Evolutionary conservation across 305 asterid species (phyloP), one percentile per base, ranked within the genome.

Genomic region (Stenogyne calaminthoides): DNA sequence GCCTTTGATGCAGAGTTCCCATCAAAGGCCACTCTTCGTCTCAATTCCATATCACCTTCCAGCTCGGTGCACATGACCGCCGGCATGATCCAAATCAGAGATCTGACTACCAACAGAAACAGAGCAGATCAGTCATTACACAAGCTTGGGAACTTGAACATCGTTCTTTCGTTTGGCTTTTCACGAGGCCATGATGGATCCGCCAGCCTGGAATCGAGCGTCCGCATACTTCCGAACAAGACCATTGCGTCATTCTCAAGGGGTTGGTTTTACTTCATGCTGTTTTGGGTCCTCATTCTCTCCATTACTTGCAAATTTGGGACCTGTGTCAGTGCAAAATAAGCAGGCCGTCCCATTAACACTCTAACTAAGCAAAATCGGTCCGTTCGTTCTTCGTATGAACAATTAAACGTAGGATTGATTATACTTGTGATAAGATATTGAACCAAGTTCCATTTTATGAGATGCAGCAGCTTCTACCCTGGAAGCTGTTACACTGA

Each of bases 1-100:
- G 97, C 97, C 71, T 69, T 88, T 76, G 97, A 97, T 49, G 75
- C 96, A 7, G 98, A 94, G 76, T 88, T 89, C 18, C 92, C 97
- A 47, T 76, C 90, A 5, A 88, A 93, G 75, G 86, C 81, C 44
- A 81, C 81, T 67, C 85, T 64, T 25, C 87, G 67, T 34, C 80
- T 87, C 82, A 77, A 64, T 78, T 73, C 92, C 8, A 40, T 80
- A 10, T 84, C 86, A 29, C 55, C 98, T 73, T 84, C 97, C 63
- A 86, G 86, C 47, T 81, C 95, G 0, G 88, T 73, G 1, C 93
- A 83, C 40, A 75, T 91, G 19, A 88, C 96, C 7, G 92, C 95
- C 7, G 97, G 98, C 85, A 80, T 92, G 87, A 82, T 95, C 40
- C 91, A 82, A 7, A 86, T 95, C 72, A 76, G 88, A 74, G 77